Evolutionary conservation across 768 basidiomycete genomes (phyloP).

Genomic region (Lenzites betulinus): DNA sequence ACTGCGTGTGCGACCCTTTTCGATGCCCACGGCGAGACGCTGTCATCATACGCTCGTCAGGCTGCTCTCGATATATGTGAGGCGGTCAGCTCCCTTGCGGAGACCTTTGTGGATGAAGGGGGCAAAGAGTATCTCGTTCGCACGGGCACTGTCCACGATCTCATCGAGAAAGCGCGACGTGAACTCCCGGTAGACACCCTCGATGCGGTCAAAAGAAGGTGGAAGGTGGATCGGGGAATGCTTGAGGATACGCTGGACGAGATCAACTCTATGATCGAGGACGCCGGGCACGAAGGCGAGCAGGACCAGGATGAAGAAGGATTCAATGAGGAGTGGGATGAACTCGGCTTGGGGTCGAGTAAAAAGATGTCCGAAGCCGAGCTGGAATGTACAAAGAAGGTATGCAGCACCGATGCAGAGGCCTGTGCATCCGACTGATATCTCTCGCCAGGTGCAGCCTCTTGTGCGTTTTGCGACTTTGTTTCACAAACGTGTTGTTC

Average conservation of each 20-base stretch:
- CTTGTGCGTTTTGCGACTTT: conserved; percentile 60
- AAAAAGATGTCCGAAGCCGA: conserved; percentile 51
- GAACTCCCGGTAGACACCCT: conserved; percentile 59
- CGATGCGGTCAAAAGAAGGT: conserved; percentile 55
- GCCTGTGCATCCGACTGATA: no score
- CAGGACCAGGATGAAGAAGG: conserved; percentile 33
- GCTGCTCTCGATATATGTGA: conserved; percentile 21
- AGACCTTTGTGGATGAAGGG: conserved; percentile 16
- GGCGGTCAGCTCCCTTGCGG: conserved; percentile 19
- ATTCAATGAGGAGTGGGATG: conserved; percentile 47
- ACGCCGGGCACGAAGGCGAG: conserved; percentile 32
- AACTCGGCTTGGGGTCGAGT: conserved; percentile 54
- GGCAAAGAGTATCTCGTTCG: conserved; percentile 30
- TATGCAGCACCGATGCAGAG: conserved; percentile 28
- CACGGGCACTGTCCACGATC: conserved; percentile 33
- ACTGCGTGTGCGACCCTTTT: conserved; percentile 34
- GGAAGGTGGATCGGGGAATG: conserved; percentile 53
- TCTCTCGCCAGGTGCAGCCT: conserved; percentile 51
- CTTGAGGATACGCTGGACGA: conserved; percentile 65
- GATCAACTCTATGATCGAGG: conserved; percentile 53
- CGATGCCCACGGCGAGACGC: conserved; percentile 27
- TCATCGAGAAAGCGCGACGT: conserved; percentile 31
- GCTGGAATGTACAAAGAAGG: conserved; percentile 60
- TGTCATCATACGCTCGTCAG: conserved; percentile 22
- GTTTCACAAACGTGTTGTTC: conserved; percentile 61